Evolutionary conservation across 2,329 filamentous ascomycete species (phyloP).

Genomic region (Sporothrix brasiliensis): DNA sequence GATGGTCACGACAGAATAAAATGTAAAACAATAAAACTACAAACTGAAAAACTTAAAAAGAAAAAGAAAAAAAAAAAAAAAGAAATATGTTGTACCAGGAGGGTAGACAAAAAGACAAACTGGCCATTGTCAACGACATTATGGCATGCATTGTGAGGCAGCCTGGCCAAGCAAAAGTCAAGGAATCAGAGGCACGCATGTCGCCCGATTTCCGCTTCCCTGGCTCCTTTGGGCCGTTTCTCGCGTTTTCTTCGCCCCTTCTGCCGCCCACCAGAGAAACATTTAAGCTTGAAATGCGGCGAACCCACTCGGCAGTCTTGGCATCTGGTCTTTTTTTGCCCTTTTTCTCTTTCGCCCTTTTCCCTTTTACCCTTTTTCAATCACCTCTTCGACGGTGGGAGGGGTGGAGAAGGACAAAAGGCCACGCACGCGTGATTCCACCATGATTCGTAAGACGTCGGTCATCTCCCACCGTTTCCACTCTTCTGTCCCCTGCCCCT

Average conservation of each 20-base stretch:
- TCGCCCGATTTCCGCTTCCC: constrained; percentile 5
- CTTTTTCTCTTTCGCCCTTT: not conserved
- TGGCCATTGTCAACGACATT: too few relatives aligned
- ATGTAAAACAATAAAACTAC: not conserved
- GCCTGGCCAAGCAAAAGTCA: constrained; percentile 2
- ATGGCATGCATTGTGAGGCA: not conserved
- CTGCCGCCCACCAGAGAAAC: constrained; percentile 29
- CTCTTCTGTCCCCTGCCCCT: too few relatives aligned
- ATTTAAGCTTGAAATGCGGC: constrained; percentile 40
- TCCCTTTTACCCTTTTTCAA: not conserved
- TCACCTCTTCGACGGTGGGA: not conserved
- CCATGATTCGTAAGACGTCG: constrained; percentile 23
- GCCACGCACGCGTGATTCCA: constrained; percentile 24
- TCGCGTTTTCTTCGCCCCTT: not conserved
- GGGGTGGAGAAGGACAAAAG: not conserved
- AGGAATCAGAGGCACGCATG: too few relatives aligned
- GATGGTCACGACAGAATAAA: constrained; percentile 14
- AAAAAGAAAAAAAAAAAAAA: too few relatives aligned
- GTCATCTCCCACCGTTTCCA: constrained; percentile 10
- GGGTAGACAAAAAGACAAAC: not conserved
- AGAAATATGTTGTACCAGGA: not conserved
- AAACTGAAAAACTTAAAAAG: too few relatives aligned
- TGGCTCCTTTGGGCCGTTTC: not conserved
- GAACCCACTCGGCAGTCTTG: constrained; percentile 37
- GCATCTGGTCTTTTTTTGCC: constrained; percentile 24